phyloP scores from a whole-genome alignment of 371 early-diverging fungal species.

The Mortierella sp. region DNA sequence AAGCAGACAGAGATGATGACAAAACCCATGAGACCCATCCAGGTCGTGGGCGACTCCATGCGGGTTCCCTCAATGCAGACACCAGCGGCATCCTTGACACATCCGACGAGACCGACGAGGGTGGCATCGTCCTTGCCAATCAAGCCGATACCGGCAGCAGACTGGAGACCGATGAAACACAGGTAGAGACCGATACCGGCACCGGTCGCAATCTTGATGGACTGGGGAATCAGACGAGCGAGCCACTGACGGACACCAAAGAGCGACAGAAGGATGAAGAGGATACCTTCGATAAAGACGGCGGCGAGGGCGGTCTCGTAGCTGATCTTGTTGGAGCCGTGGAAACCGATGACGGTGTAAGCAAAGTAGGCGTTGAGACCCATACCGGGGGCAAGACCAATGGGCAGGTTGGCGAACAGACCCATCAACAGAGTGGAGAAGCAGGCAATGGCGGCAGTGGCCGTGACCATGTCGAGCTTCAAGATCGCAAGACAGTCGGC shows the following conservation, averaged over 20 bases:
- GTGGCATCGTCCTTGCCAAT: constrained; percentile 73
- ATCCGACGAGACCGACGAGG: constrained; percentile 79
- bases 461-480: constrained; percentile 81
- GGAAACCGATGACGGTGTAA: constrained; percentile 86
- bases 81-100: constrained; percentile 63
- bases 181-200: constrained; percentile 88
- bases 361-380: constrained; percentile 89
- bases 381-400: constrained; percentile 88
- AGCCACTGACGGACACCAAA: constrained; percentile 87
- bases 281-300: constrained; percentile 86
- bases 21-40: constrained; percentile 83
- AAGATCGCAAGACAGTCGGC: constrained; percentile 68
- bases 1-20: constrained; percentile 74
- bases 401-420: constrained; percentile 80
- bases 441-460: constrained; percentile 77
- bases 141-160: constrained; percentile 84
- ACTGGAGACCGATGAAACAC: constrained; percentile 83
- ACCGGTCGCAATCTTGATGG: constrained; percentile 81
- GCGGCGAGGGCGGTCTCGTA: constrained; percentile 83
- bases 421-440: constrained; percentile 74
- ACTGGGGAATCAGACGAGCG: constrained; percentile 79
- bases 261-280: constrained; percentile 80
- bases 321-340: constrained; percentile 77
- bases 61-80: constrained; percentile 64
- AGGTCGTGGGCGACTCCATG: constrained; percentile 78